Conservation (phyloP, 805 yeast genomes). For the Metschnikowia drakensbergensis region DNA sequence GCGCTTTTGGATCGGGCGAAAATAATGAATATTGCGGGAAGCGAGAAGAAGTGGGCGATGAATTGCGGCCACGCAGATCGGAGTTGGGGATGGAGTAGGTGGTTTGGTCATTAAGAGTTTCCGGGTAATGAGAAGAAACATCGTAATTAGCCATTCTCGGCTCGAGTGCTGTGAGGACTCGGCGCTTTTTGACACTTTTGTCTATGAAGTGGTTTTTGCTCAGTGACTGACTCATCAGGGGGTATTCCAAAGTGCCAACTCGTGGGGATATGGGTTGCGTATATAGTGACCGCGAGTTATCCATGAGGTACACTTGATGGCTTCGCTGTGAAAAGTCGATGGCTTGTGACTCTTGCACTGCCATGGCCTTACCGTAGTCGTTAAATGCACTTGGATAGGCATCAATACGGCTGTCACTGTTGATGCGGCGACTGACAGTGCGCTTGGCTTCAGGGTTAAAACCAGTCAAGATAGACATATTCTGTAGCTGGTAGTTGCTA, state of each 20-base stretch:
- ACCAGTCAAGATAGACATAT: conserved; percentile 21
- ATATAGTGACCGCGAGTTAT: not conserved
- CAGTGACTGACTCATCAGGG: not conserved
- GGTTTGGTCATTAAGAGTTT: not conserved
- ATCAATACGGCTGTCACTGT: not conserved
- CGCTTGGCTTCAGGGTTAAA: not conserved
- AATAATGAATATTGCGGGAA: not conserved
- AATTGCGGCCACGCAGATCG: not conserved
- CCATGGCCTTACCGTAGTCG: not conserved
- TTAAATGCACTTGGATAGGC: not conserved
- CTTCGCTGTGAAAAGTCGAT: not conserved
- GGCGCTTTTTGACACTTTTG: not conserved
- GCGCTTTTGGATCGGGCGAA: not conserved
- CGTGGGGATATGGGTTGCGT: not conserved
- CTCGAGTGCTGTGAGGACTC: not conserved
- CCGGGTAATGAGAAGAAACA: not conserved
- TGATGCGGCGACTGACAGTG: not conserved
- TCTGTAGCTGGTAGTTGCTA: conserved; percentile 39
- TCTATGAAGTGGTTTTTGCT: too few species aligned
- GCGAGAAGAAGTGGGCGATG: not conserved
- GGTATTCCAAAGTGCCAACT: not conserved
- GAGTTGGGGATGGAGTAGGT: not conserved
- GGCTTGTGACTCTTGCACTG: not conserved
- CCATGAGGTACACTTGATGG: not conserved
- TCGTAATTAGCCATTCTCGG: not conserved